Conservation (phyloP, 2,329 filamentous ascomycete species). For the Exophiala aquamarina region DNA sequence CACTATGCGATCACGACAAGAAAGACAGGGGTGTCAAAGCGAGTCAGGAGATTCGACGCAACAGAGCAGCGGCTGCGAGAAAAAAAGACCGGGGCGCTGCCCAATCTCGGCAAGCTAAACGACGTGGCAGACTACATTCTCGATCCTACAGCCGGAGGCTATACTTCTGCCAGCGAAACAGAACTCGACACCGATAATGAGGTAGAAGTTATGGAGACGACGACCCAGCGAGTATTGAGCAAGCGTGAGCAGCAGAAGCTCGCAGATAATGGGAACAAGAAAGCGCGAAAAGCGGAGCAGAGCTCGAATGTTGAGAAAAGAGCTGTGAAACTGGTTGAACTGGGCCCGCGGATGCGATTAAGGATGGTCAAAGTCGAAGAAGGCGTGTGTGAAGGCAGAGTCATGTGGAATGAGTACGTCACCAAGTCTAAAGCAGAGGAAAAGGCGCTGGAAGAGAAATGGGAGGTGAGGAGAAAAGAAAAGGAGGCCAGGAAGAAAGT, state of each 20-base stretch:
- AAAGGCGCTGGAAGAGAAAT: constrained; percentile 75
- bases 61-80: constrained; percentile 74
- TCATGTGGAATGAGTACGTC: constrained; percentile 98
- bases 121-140: constrained; percentile 96
- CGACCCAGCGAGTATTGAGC: constrained; percentile 53
- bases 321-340: constrained; percentile 86
- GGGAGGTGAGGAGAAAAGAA: constrained; percentile 74
- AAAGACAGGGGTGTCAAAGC: constrained; percentile 77
- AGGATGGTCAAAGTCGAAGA: constrained; percentile 96
- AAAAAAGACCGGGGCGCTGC: constrained; percentile 63
- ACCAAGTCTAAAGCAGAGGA: constrained; percentile 79
- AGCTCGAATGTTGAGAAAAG: constrained; percentile 68
- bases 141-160: constrained; percentile 74
- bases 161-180: constrained; percentile 89
- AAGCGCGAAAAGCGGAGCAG: constrained; percentile 25
- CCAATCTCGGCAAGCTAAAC: constrained; percentile 85
- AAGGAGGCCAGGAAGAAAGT: constrained; percentile 79
- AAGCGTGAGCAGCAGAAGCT: constrained; percentile 51
- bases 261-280: constrained; percentile 34
- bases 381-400: constrained; percentile 80
- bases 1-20: constrained; percentile 96
- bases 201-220: constrained; percentile 72
- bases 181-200: constrained; percentile 94
- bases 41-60: constrained; percentile 78
- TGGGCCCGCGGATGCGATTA: constrained; percentile 86